Evolutionary conservation across 2,329 filamentous ascomycete genomes (phyloP), one percentile per base, ranked within the genome.

Genomic region (Fusarium nisikadoi): DNA sequence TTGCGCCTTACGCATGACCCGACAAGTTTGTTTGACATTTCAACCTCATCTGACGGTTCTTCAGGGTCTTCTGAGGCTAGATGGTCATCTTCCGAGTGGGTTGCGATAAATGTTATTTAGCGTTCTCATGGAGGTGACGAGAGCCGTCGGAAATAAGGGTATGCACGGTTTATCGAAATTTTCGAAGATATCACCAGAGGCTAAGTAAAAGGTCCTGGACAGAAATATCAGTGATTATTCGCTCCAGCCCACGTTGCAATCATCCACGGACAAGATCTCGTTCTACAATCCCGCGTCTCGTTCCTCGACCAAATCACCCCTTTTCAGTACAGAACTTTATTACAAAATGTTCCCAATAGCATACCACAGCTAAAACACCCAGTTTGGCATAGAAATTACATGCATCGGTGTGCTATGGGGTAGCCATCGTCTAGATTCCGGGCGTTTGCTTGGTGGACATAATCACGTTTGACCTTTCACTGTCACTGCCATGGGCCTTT

Each of bases 1-100:
- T 43, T 39, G 45, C 56, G 47, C 36, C 27, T 29, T 29, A 41
- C 56, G 43, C 36, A 47, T n/a, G 50, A 62, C 57, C 62, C 47
- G 52, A 33, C 52, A 54, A 71, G 56, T 57, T 56, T 58, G 53
- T 59, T 71, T 71, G 68, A 53, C 62, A 46, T 68, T 56, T 71
- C 52, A 53, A 45, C 53, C 57, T 71, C 47, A 29, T 53, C 46
- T 59, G 41, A 39, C 29, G 23, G 42, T 49, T 52, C 16, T 38
- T 47, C 38, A 29, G 29, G 38, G 33, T 33, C 38, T 46, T 55
- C 19, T 23, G 46, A 33, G 56, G 31, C 47, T 65, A 19, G 29
- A 25, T 35, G 33, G 23, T 31, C 23, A 53, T 38, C n/a, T 35
- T 53, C 29, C 27, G 27, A 19, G 27, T 60, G 25, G 35, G n/a